Percentiles rank a stretch among this genome's conserved stretches.
Conservation (phyloP, 2,329 filamentous ascomycete genomes). For the Helminthosporium solani region DNA sequence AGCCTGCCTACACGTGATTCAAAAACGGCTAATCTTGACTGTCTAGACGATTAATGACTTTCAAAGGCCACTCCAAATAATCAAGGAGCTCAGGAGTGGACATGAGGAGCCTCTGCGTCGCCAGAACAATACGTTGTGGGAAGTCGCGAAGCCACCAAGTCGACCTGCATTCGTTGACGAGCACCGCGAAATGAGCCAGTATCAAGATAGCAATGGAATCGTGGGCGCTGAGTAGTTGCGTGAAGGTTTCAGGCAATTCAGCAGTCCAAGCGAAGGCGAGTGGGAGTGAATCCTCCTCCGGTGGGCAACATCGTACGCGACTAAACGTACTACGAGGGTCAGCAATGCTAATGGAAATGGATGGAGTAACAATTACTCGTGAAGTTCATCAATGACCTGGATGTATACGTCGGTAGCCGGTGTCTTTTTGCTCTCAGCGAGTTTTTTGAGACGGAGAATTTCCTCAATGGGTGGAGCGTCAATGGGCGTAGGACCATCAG, state of each 20-base stretch:
- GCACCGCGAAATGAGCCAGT: constrained; percentile 28
- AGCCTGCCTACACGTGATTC: neutral
- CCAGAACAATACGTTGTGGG: constrained; percentile 28
- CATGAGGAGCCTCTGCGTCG: constrained; percentile 23
- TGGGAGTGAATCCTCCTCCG: constrained; percentile 23
- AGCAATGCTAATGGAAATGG: neutral
- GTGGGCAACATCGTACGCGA: constrained; percentile 17
- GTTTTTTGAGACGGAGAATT: constrained; percentile 23
- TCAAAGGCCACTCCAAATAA: constrained; percentile 32
- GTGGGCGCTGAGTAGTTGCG: constrained; percentile 25
- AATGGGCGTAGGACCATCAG: constrained; percentile 16
- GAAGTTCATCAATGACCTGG: constrained; percentile 25
- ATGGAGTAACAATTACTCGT: constrained; percentile 8
- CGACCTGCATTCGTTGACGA: constrained; percentile 21
- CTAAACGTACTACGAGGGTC: constrained; percentile 9
- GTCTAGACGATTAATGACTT: constrained; percentile 13
- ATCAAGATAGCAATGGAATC: constrained; percentile 33
- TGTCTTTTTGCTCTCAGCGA: constrained; percentile 25
- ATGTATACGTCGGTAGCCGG: constrained; percentile 18
- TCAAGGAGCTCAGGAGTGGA: constrained; percentile 26
- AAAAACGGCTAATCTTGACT: neutral
- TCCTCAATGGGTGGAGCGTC: constrained; percentile 18
- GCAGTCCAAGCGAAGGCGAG: constrained; percentile 31
- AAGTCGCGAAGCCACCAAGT: constrained; percentile 34
- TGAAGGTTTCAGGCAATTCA: constrained; percentile 21